phyloP scores from a whole-genome alignment of 2,329 filamentous ascomycete species.

The Chalaropsis thielavioides region DNA sequence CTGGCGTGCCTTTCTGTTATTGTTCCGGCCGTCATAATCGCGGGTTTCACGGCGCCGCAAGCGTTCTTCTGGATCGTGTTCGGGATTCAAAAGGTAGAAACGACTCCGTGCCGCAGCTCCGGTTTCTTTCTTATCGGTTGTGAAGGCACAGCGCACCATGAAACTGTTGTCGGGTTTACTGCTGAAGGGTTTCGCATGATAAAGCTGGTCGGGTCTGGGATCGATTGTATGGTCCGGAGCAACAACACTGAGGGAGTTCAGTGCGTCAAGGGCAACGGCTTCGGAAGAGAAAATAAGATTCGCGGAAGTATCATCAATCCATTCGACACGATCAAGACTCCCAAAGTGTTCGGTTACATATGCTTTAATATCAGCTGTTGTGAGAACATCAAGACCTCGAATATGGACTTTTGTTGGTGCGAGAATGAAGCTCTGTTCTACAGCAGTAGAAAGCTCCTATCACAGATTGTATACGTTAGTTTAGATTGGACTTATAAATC shows the following conservation, averaged over 20 bases:
- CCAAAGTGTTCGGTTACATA: slow-evolving; percentile 58
- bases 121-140: slow-evolving; percentile 62
- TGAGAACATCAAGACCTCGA: slow-evolving; percentile 66
- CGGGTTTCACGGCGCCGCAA: slow-evolving; percentile 44
- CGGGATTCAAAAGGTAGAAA: slow-evolving; percentile 85
- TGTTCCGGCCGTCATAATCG: slow-evolving; percentile 45
- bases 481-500: neutral
- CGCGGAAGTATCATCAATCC: slow-evolving; percentile 86
- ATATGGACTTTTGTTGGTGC: slow-evolving; percentile 56
- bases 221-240: slow-evolving; percentile 41
- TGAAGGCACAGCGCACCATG: slow-evolving; percentile 57
- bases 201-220: slow-evolving; percentile 47
- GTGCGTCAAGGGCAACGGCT: slow-evolving; percentile 37
- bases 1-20: slow-evolving; percentile 25
- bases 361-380: slow-evolving; percentile 61
- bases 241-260: slow-evolving; percentile 38
- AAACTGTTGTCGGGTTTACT: slow-evolving; percentile 55
- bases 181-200: slow-evolving; percentile 50
- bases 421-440: neutral
- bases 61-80: slow-evolving; percentile 68
- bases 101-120: slow-evolving; percentile 69
- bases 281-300: slow-evolving; percentile 64
- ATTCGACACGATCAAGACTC: slow-evolving; percentile 55
- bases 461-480: neutral
- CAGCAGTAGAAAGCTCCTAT: neutral